These are phyloP conservation scores for Xylariaceae sp. DNA, from an alignment of 2,329 filamentous ascomycete species.

Conservation along the genomic window DNA sequence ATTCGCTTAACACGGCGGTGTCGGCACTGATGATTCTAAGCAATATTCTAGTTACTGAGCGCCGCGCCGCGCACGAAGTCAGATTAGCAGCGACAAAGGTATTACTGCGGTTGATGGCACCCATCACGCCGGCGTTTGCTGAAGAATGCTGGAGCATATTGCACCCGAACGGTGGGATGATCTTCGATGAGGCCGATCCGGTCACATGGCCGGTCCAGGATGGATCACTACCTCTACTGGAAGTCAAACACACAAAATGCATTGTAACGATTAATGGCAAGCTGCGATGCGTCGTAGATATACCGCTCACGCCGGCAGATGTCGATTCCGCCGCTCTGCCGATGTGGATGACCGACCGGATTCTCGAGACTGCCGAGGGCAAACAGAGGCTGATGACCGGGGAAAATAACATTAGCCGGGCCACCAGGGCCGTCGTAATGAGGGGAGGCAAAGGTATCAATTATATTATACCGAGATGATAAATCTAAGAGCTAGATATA, in stretches of 20 bases:
- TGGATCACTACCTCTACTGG: conserved; percentile 46
- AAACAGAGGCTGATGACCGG: conserved; percentile 49
- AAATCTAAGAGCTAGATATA: neutral
- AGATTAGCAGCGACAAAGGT: conserved; percentile 47
- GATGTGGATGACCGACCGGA: conserved; percentile 57
- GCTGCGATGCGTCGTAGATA: conserved; percentile 62
- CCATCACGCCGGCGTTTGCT: conserved; percentile 73
- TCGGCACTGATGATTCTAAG: conserved; percentile 80
- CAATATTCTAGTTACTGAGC: conserved; percentile 56
- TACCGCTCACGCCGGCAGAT: conserved; percentile 48
- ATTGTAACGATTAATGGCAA: conserved; percentile 81
- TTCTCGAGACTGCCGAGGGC: conserved; percentile 60
- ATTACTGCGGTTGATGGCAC: conserved; percentile 70
- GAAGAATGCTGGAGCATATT: conserved; percentile 75
- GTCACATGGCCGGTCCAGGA: conserved; percentile 58
- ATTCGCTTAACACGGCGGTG: conserved; percentile 76
- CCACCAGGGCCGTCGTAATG: conserved; percentile 39
- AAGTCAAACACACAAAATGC: conserved; percentile 49
- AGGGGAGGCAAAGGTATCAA: conserved; percentile 65
- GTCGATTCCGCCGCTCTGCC: conserved; percentile 41
- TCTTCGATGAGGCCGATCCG: conserved; percentile 39
- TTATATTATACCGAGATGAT: conserved; percentile 49
- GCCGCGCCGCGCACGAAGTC: conserved; percentile 41
- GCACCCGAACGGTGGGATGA: conserved; percentile 36
- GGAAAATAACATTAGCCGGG: conserved; percentile 39